Percentiles rank a stretch among this genome's conserved stretches.
These are phyloP conservation scores for Aegilops tauschii DNA, from an alignment of 176 grass and related monocot genomes.

Conservation along the genomic window DNA sequence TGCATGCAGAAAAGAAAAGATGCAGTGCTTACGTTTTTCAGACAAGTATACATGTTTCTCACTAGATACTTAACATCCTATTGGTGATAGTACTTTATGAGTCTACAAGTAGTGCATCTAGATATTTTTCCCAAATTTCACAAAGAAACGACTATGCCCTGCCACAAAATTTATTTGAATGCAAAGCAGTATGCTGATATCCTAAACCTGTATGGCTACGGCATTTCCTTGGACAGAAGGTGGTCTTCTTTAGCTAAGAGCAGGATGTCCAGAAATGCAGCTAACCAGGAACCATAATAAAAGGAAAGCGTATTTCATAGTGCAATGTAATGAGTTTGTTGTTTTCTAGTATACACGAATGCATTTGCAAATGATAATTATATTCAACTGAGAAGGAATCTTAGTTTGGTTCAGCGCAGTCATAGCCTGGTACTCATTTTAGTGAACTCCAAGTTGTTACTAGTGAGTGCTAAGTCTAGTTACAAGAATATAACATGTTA, in stretches of 20 bases:
- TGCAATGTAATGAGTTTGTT: neutral
- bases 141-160: neutral
- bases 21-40: neutral
- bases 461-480: neutral
- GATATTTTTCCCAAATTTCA: neutral
- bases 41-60: neutral
- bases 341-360: neutral
- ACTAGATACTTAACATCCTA: neutral
- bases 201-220: neutral
- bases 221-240: neutral
- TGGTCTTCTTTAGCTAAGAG: conserved; percentile 5
- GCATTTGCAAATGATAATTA: neutral
- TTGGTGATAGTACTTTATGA: neutral
- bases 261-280: neutral
- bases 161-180: neutral
- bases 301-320: neutral
- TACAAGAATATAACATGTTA: conserved; percentile 12
- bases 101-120: neutral
- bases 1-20: neutral
- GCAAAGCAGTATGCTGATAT: neutral
- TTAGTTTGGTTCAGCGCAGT: neutral
- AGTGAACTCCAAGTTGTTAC: neutral
- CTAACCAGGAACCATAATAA: neutral
- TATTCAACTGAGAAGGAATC: neutral
- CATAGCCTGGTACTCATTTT: neutral